A percentile compares a stretch with the other conserved stretches of the same genome.
Evolutionary conservation across 371 early-diverging fungal genomes (phyloP).

Genomic region (Batkoa obscura): DNA sequence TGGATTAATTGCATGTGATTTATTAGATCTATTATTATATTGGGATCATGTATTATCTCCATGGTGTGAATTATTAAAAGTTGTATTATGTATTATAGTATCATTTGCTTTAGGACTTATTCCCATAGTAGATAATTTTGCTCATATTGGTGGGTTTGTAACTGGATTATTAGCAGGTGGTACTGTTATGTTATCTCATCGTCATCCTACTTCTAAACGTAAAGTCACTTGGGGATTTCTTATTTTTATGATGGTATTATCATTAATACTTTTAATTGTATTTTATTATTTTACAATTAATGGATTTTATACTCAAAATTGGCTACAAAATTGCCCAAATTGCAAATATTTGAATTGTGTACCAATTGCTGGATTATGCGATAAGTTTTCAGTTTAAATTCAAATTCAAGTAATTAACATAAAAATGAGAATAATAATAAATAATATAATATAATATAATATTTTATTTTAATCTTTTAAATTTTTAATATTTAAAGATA

Average conservation of each 20-base stretch:
- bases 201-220: conserved; percentile 16
- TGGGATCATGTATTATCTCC: conserved; percentile 45
- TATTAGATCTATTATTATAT: conserved; percentile 60
- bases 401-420: too few species aligned
- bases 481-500: too few species aligned
- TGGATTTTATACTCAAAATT: conserved; percentile 27
- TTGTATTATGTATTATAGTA: conserved; percentile 19
- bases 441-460: too few species aligned
- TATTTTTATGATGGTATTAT: conserved; percentile 16
- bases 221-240: conserved; percentile 18
- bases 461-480: too few species aligned
- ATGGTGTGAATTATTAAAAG: conserved; percentile 6
- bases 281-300: conserved; percentile 11
- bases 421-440: too few species aligned
- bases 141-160: conserved; percentile 49
- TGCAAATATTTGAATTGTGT: conserved; percentile 22
- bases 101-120: conserved; percentile 46
- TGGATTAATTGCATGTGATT: conserved; percentile 57
- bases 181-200: conserved; percentile 13
- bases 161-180: conserved; percentile 27
- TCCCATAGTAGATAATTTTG: conserved; percentile 61
- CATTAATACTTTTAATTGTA: conserved; percentile 14
- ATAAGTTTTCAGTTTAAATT: conserved; percentile 9
- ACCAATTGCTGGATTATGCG: conserved; percentile 20
- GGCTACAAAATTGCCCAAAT: conserved; percentile 17